Percentiles rank a stretch among this genome's conserved stretches.
Conservation (phyloP, 2,329 filamentous ascomycete species). For the Orbilia javanica region DNA sequence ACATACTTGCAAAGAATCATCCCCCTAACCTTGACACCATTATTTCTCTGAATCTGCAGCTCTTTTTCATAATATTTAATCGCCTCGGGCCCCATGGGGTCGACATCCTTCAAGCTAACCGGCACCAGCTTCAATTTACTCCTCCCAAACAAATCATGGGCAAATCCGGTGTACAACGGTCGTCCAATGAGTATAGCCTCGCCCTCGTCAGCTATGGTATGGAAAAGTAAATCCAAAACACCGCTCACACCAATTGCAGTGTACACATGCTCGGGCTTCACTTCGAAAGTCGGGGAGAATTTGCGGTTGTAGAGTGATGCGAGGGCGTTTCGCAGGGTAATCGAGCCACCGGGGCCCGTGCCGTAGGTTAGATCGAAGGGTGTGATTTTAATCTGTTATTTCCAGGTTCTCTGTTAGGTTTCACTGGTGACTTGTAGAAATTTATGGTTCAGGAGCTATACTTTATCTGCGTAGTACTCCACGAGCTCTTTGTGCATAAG, state of each 20-base stretch:
- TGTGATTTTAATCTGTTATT: conserved; percentile 40
- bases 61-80: conserved; percentile 68
- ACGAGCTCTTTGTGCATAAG: conserved; percentile 58
- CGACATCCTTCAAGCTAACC: conserved; percentile 67
- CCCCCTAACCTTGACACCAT: conserved; percentile 67
- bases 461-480: conserved; percentile 57
- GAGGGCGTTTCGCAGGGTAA: conserved; percentile 51
- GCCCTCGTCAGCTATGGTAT: conserved; percentile 58
- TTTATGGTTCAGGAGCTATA: not conserved
- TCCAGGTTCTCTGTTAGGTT: not conserved
- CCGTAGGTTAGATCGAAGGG: conserved; percentile 57
- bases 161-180: conserved; percentile 59
- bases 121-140: conserved; percentile 63
- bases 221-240: conserved; percentile 52
- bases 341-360: conserved; percentile 50
- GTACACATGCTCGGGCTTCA: conserved; percentile 54
- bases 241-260: conserved; percentile 54
- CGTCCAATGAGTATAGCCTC: conserved; percentile 59
- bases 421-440: not conserved
- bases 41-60: conserved; percentile 64
- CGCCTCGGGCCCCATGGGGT: conserved; percentile 66
- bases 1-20: conserved; percentile 67
- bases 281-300: conserved; percentile 57
- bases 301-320: conserved; percentile 56
- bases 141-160: conserved; percentile 46